A percentile compares a stretch with the other conserved stretches of the same genome.
phyloP scores from a whole-genome alignment of 148 eudicot genomes.

The Chenopodium album region DNA sequence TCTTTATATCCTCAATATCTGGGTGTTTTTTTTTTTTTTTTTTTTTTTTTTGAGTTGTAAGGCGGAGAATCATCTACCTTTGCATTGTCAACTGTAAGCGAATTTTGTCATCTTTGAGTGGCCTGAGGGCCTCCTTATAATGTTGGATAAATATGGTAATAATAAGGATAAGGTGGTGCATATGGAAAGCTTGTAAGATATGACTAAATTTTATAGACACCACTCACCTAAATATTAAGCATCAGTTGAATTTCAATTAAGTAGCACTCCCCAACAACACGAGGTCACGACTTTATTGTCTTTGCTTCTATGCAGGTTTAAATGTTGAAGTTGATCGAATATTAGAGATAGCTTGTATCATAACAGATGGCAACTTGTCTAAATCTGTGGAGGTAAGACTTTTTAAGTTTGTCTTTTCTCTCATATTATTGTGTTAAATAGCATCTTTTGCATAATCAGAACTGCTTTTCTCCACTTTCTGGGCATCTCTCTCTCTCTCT shows the following conservation, averaged over 20 bases:
- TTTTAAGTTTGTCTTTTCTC: not conserved
- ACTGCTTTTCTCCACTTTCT: not conserved
- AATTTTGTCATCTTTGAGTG: not conserved
- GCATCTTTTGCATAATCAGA: not conserved
- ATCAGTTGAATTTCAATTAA: not conserved
- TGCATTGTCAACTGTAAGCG: not conserved
- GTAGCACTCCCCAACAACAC: not conserved
- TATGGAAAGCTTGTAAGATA: not conserved
- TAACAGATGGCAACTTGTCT: constrained; percentile 81
- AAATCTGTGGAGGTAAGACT: constrained; percentile 69
- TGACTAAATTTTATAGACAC: not conserved
- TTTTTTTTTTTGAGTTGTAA: not conserved
- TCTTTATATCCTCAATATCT: not conserved
- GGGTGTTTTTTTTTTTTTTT: not conserved
- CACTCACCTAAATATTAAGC: not conserved
- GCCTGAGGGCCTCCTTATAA: not conserved
- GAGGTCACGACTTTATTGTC: not conserved
- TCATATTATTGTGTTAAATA: not conserved
- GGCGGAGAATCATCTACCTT: not conserved
- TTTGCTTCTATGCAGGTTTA: constrained; percentile 56
- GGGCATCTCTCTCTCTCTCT: too few species aligned
- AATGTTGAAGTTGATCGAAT: constrained; percentile 80
- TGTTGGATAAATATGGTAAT: not conserved
- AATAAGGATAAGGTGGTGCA: not conserved
- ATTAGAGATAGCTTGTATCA: constrained; percentile 86